Base-by-base conservation (phyloP, 768 basidiomycete genomes). In the Coprinopsis strossmayeri region DNA sequence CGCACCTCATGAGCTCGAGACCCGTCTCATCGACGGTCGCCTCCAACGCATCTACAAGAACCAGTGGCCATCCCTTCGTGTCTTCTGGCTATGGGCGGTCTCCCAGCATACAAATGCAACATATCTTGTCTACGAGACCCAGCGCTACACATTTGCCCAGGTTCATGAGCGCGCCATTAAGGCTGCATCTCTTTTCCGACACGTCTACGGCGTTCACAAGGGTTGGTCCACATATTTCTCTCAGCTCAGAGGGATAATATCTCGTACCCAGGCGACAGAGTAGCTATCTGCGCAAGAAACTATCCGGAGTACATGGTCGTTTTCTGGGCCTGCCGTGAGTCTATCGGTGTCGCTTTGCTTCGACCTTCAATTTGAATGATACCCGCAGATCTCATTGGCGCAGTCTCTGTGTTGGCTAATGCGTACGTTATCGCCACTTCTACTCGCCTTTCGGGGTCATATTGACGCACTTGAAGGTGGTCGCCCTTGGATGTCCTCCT, bases 41-140 rank as follows among this genome's bases (percentile, higher is more conserved):
- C 51, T 74, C 12, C 65, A 72, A 44, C 69, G 71, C 12, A 73
- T 74, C 3, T 82, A 77, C 63, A 79, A 78, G 61, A 70, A 76
- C 45, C 59, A 75, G 10, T 76, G 66, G 65, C 72, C 73, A 0
- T 72, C 73, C 2, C 55, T 77, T 10, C 70, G 78, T 9, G 59
- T 57, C 15, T 75, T 79, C 59, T 81, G 78, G 77, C 60, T 73
- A 5, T 59, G 58, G 52, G 51, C 61, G 0, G 59, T 63, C 2
- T 45, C 65, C 32, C 53, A 68, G 43, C 70, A 73, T 50, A 57
- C 49, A 40, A 61, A 73, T 46, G 60, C 61, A 17, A 65, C 69
- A 1, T 81, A 78, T 55, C 51, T 78, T 44, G 71, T 81, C 12
- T 78, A 72, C 55, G 78, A 78, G 55, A 57, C 64, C 1, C 67